Base-by-base conservation (phyloP, 2,329 filamentous ascomycete species). In the Stagonosporopsis cucurbitacearum region DNA sequence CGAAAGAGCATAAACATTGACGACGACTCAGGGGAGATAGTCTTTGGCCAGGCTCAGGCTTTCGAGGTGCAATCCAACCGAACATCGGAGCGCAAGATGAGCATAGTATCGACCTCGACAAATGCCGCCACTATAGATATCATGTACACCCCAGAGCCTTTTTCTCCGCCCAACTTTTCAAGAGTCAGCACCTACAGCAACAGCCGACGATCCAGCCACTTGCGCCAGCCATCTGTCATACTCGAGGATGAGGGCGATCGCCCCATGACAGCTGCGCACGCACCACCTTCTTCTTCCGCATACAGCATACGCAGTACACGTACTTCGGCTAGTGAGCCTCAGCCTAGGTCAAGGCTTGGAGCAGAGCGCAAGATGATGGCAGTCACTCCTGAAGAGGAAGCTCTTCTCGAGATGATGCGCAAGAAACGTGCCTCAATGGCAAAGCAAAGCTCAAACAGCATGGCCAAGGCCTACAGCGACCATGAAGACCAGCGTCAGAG, bases 321-420 rank as follows among this genome's bases (percentile, higher is more conserved):
- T 33, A 75, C 73, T 1, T 72, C 74, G 9, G 61, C 57, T 9
- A 75, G 72, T 49, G 74, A 75, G 43, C 70, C 73, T 8, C 70
- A 74, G 36, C 62, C 71, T 7, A 63, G 64, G 20, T 19, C 35
- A 12, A 63, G 56, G 25, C 66, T 54, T 57, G 67, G 58, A 63
- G 66, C 58, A 65, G 58, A 64, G 23, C 72, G 68, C 35, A 77
- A 75, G 54, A 63, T 76, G 26, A 81, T 82, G 76, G 77, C 78
- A 26, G 79, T 82, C 15, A 81, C 79, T 1, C 74, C 79, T 50
- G 80, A 82, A 63, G 80, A 82, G 62, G 80, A 80, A 65, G 77
- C 78, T 22, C 63, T 82, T 13, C 59, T 82, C 32, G 80, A 81
- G 50, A 69, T 81, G 67, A 80, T 82, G 78, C 77, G 80, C 7